Conservation (phyloP, 108 stramenopile species). For the Asterionellopsis glacialis region DNA sequence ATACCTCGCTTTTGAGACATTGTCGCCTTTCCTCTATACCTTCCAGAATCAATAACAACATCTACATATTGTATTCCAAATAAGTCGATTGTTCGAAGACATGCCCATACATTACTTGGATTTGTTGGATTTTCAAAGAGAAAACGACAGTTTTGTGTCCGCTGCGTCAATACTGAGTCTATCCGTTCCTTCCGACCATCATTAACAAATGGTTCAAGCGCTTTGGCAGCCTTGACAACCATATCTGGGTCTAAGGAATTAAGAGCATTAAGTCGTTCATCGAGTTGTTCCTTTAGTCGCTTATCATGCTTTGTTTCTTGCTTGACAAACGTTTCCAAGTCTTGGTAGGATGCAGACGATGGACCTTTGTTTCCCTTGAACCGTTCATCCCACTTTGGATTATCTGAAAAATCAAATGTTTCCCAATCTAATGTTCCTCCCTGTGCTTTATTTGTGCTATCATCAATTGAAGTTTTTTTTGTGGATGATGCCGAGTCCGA, state of each 20-base stretch:
- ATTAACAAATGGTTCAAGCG: conserved; percentile 44
- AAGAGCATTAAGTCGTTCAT: conserved; percentile 11
- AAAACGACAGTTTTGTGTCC: conserved; percentile 59
- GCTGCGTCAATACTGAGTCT: conserved; percentile 38
- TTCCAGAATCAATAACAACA: conserved; percentile 52
- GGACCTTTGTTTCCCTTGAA: conserved; percentile 21
- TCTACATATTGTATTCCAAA: conserved; percentile 84
- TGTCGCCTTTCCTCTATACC: conserved; percentile 64
- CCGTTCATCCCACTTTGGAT: conserved; percentile 44
- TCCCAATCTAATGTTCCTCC: conserved; percentile 32
- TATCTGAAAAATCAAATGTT: conserved; percentile 32
- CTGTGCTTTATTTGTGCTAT: conserved; percentile 4
- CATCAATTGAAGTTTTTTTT: too few species aligned
- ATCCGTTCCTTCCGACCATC: conserved; percentile 57
- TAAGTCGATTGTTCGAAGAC: conserved; percentile 87
- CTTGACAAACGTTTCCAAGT: conserved; percentile 14
- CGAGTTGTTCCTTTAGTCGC: conserved; percentile 10
- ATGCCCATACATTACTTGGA: conserved; percentile 94
- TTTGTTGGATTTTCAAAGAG: conserved; percentile 94
- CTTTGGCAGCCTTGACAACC: conserved; percentile 22
- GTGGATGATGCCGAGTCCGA: too few species aligned
- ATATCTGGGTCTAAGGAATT: conserved; percentile 14
- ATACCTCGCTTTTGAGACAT: conserved; percentile 68
- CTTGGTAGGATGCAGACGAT: conserved; percentile 8
- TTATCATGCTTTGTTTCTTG: conserved; percentile 25